Evolutionary conservation across 164 flowering plant genomes (phyloP), one percentile per base, ranked within the genome.

Genomic region (Cinnamomum micranthum): DNA sequence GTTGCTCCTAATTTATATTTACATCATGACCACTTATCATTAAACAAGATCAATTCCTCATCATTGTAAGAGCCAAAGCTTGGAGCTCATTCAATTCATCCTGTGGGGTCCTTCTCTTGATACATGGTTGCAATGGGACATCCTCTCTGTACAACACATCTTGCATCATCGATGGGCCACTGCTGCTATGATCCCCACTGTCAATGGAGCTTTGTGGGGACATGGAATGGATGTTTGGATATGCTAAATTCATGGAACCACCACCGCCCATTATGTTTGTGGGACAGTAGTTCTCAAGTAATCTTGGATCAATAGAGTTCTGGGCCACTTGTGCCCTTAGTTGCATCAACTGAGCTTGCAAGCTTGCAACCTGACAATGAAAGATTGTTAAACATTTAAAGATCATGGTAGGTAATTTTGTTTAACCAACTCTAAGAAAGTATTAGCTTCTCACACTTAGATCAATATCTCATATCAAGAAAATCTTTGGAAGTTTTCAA

Each of bases 271-370:
- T 23, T 2, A 6, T 35, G 68, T 35, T 77, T 22, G 59, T 31
- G 13, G 62, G 22, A 71, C 75, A 77, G 24, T 71, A 74, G 23
- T 68, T 77, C 51, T 66, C 79, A 7, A 41, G 55, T 20, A 25
- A 6, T 19, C 70, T 71, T 13, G 65, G 58, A 28, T 60, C 75
- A 10, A 55, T 71, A 50, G 28, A 15, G 31, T 35, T 71, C 27
- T 59, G 60, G 3, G 79, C 79, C 60, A 77, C 10, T 72, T 77
- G 79, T n/a, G 75, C 79, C 59, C 72, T 77, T 25, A 72, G 68
- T 68, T 77, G 75, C 75, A 77, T 77, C 19, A 77, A 55, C 59
- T 77, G 79, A 4, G 79, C 75, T 77, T 77, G 79, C 25, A 77
- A 72, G 33, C 58, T 24, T 72, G 79, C 79, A 13, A 77, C 79